Evolutionary conservation across 345 rosid species (phyloP).

Genomic region (Salix arbutifolia): DNA sequence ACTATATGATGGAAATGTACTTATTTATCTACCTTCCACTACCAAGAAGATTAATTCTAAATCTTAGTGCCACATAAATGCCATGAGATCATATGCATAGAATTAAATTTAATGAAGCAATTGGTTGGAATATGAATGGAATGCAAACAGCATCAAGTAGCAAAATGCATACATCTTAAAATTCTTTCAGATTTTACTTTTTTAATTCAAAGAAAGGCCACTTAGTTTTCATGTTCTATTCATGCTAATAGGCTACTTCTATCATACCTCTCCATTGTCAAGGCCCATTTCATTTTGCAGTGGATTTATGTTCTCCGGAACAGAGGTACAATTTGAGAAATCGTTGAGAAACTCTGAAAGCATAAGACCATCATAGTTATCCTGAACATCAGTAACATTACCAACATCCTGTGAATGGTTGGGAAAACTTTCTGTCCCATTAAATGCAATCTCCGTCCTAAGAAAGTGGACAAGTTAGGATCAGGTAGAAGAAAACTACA

Average conservation of each 20-base stretch:
- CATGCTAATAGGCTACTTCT: conserved; percentile 3
- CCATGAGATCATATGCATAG: not conserved
- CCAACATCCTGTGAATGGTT: conserved; percentile 32
- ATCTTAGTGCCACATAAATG: not conserved
- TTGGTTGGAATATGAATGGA: not conserved
- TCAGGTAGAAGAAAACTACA: conserved; percentile 11
- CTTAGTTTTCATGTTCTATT: not conserved
- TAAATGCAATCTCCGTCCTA: conserved; percentile 64
- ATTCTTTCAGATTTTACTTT: not conserved
- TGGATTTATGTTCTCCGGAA: conserved; percentile 45
- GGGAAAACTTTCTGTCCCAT: conserved; percentile 39
- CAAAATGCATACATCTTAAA: not conserved
- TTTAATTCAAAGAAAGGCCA: not conserved
- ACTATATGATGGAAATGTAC: conserved; percentile 6
- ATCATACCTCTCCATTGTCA: conserved; percentile 66
- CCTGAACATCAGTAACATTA: conserved; percentile 57
- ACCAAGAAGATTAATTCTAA: not conserved
- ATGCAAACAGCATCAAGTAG: not conserved
- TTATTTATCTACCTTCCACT: not conserved
- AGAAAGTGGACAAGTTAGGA: conserved; percentile 16
- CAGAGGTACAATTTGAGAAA: conserved; percentile 53
- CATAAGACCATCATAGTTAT: conserved; percentile 69
- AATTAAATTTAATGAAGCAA: not conserved
- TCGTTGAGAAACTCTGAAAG: conserved; percentile 69
- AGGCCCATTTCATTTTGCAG: conserved; percentile 52